Evolutionary conservation across 805 yeast genomes (phyloP), one percentile per base, ranked within the genome.

Genomic region (Saccharomyces cerevisiae): DNA sequence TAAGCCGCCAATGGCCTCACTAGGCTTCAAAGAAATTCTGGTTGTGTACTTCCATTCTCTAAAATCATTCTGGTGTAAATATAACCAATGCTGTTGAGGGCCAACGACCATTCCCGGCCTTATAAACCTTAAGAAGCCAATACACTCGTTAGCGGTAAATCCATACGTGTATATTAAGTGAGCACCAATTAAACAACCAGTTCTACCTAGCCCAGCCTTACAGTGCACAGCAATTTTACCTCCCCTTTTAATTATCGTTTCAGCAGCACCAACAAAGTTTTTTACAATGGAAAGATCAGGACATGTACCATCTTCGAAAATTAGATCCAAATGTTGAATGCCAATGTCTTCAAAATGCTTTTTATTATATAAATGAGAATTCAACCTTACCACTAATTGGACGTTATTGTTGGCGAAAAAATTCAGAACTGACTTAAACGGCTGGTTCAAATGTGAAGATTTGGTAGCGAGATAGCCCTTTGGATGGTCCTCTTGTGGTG

Each of bases 51-150:
- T 81, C 98, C 99, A 94, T 64, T 90, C 97, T 64, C 97, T 79
- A 70, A 94, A 94, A 61, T 91, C 97, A 70, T 89, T 85, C 71
- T 94, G 99, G 69, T 94, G 97, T 59, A 94, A 78, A 67, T 94
- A 94, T 55, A 94, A 77, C 99, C 99, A 94, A 73, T 94, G 99
- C 69, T 94, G 99, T 71, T 94, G 99, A 1, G 99, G 99, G 0
- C 99, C 99, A 30, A 94, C 99, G n/a, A 94, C 97, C 99, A 94
- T 94, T 46, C 99, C 99, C 0, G 99, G 99, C 61, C 99, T 81
- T 58, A 94, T 79, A 81, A 94, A 87, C 69, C 99, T 80, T 92
- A 94, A 87, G 67, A 90, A 94, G 1, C 92, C 96, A 63, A 94
- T 94, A 70, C 96, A 94, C 71, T 94, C 99, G 68, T 81, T 87